phyloP scores from a whole-genome alignment of 768 basidiomycete species.

The Lentinula aciculospora region DNA sequence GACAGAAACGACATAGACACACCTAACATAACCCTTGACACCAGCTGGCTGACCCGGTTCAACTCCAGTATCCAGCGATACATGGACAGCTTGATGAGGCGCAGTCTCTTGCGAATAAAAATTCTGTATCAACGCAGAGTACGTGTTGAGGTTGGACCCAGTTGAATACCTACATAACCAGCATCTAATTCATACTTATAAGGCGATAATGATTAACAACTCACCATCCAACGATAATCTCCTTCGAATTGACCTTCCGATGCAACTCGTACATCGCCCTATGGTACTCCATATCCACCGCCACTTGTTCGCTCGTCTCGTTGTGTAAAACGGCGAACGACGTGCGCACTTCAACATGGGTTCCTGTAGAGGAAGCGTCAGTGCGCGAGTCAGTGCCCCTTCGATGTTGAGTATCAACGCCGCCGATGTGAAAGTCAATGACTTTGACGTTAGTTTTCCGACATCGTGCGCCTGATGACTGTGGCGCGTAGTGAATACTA shows the following conservation, averaged over 20 bases:
- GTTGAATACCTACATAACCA: conserved; percentile 75
- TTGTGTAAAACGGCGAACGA: conserved; percentile 92
- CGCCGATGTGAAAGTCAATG: no score
- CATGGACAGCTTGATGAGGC: conserved; percentile 84
- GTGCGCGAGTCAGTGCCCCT: no score
- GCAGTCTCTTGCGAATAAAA: conserved; percentile 93
- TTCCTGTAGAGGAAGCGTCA: no score
- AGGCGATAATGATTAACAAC: conserved; percentile 19
- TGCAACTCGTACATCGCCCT: conserved; percentile 89
- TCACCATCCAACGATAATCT: conserved; percentile 93
- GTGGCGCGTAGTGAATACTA: no score
- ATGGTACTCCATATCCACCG: conserved; percentile 96
- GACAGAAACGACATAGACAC: conserved; percentile 13
- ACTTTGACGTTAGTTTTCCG: no score
- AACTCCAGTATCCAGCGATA: conserved; percentile 84
- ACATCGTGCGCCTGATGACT: no score
- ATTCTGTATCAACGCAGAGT: conserved; percentile 95
- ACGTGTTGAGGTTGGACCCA: conserved; percentile 84
- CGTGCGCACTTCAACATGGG: conserved; percentile 68
- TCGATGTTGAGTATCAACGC: no score
- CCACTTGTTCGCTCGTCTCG: conserved; percentile 89
- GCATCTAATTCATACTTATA: conserved; percentile 5
- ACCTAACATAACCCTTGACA: conserved; percentile 88
- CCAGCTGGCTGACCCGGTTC: conserved; percentile 60
- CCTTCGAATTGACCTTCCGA: conserved; percentile 77